Conservation (phyloP, 2,329 filamentous ascomycete species). For the Dendrostoma leiphaemia region DNA sequence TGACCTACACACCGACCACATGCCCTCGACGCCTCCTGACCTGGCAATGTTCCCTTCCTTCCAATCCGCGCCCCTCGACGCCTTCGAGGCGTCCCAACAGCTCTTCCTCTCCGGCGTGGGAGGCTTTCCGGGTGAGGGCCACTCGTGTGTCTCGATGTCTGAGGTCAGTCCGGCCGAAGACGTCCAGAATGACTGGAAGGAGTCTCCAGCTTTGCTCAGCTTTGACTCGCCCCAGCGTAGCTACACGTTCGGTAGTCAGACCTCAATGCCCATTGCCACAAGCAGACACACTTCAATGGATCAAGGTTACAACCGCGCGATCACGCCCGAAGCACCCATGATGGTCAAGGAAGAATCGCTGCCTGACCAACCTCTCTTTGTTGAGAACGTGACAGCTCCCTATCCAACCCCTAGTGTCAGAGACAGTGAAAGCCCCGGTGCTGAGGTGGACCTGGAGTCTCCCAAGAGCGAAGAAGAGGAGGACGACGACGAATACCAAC, state of each 20-base stretch:
- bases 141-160: conserved; percentile 31
- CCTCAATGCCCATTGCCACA: conserved; percentile 22
- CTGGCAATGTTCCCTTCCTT: conserved; percentile 30
- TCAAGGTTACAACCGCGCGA: conserved; percentile 18
- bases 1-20: conserved; percentile 33
- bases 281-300: conserved; percentile 18
- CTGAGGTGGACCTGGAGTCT: conserved; percentile 5
- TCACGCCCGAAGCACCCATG: conserved; percentile 27
- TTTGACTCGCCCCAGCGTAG: conserved; percentile 25
- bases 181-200: conserved; percentile 26
- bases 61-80: conserved; percentile 23
- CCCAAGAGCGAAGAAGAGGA: conserved; percentile 9
- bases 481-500: conserved; percentile 13
- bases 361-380: not conserved
- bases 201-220: conserved; percentile 24
- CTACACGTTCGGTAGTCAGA: conserved; percentile 33
- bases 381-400: not conserved
- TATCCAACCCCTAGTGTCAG: conserved; percentile 17
- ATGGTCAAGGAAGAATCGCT: conserved; percentile 11
- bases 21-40: conserved; percentile 39
- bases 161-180: conserved; percentile 34
- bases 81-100: conserved; percentile 25
- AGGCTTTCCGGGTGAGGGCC: conserved; percentile 19
- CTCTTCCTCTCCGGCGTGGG: conserved; percentile 29
- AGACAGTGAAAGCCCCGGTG: conserved; percentile 14